Evolutionary conservation across 495 filamentous ascomycete genomes (phyloP).

Genomic region (Penicillium ucsense): DNA sequence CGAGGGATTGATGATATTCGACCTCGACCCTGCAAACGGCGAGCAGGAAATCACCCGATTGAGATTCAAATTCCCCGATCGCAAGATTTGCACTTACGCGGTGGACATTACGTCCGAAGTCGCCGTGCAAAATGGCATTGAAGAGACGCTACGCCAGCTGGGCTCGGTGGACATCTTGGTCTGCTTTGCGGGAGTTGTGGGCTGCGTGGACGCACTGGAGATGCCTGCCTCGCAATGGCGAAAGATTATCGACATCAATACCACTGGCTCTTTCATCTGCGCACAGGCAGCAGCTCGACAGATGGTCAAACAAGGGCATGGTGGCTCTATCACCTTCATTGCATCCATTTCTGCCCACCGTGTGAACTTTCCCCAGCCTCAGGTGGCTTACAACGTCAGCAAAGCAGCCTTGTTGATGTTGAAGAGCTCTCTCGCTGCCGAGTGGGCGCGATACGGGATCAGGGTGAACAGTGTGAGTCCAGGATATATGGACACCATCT

Average conservation of each 20-base stretch:
- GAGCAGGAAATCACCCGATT: slow-evolving; percentile 32
- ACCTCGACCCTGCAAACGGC: slow-evolving; percentile 41
- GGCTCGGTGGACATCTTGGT: slow-evolving; percentile 49
- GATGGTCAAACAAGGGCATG: slow-evolving; percentile 38
- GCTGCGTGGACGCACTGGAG: slow-evolving; percentile 45
- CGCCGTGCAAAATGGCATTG: slow-evolving; percentile 37
- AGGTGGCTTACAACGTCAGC: slow-evolving; percentile 60
- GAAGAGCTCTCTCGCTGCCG: slow-evolving; percentile 51
- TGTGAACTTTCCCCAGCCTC: slow-evolving; percentile 61
- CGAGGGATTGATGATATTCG: slow-evolving; percentile 50
- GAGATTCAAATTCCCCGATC: slow-evolving; percentile 41
- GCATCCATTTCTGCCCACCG: slow-evolving; percentile 58
- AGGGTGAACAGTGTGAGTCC: slow-evolving; percentile 61
- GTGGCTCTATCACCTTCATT: slow-evolving; percentile 57
- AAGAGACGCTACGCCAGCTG: slow-evolving; percentile 26
- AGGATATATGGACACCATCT: slow-evolving; percentile 74
- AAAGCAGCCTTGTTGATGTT: slow-evolving; percentile 55
- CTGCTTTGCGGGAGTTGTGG: slow-evolving; percentile 61
- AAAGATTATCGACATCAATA: slow-evolving; percentile 55
- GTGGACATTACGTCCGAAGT: slow-evolving; percentile 53
- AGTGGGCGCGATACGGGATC: slow-evolving; percentile 57
- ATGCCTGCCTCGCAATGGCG: slow-evolving; percentile 47
- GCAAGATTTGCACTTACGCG: slow-evolving; percentile 32
- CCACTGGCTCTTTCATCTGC: slow-evolving; percentile 57
- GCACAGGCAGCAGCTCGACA: slow-evolving; percentile 54